These are phyloP conservation scores for Agaricales sp. DNA, from an alignment of 1,284 basidiomycete species.

Conservation along the genomic window DNA sequence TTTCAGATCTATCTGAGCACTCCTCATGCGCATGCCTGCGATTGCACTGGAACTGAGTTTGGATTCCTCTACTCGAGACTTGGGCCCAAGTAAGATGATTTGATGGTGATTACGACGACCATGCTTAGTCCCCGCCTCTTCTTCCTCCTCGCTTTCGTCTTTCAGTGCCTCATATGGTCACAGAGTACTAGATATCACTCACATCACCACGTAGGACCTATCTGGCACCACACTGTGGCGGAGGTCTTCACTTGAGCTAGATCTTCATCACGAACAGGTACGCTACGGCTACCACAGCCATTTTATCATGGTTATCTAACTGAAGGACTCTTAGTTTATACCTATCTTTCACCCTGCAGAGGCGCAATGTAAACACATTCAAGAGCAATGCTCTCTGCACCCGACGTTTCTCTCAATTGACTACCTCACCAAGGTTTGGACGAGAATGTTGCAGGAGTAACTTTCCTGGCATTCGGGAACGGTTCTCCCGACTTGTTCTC, in stretches of 20 bases:
- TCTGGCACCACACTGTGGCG: slow-evolving; percentile 7
- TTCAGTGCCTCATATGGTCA: slow-evolving; percentile 35
- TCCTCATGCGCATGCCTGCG: no score
- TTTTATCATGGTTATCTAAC: background rate
- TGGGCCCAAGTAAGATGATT: no score
- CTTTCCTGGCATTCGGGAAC: slow-evolving; percentile 90
- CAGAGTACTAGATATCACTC: slow-evolving; percentile 26
- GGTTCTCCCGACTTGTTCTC: slow-evolving; percentile 91
- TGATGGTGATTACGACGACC: slow-evolving; percentile 24
- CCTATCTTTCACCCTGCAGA: slow-evolving; percentile 42
- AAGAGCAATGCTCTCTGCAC: slow-evolving; percentile 38
- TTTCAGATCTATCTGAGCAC: no score
- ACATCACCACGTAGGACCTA: slow-evolving; percentile 11
- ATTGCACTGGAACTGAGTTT: no score
- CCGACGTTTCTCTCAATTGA: slow-evolving; percentile 59
- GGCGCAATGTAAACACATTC: slow-evolving; percentile 59
- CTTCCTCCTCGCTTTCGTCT: slow-evolving; percentile 24
- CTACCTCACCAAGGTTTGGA: slow-evolving; percentile 72
- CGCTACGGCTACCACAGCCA: background rate
- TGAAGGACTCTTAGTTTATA: slow-evolving; percentile 36
- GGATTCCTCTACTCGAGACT: no score
- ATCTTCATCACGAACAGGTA: background rate
- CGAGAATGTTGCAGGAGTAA: slow-evolving; percentile 88
- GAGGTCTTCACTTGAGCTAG: slow-evolving; percentile 3
- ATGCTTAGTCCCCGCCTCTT: slow-evolving; percentile 19